Conservation (phyloP, 2,329 filamentous ascomycete species). For the Sclerotinia sclerotiorum region DNA sequence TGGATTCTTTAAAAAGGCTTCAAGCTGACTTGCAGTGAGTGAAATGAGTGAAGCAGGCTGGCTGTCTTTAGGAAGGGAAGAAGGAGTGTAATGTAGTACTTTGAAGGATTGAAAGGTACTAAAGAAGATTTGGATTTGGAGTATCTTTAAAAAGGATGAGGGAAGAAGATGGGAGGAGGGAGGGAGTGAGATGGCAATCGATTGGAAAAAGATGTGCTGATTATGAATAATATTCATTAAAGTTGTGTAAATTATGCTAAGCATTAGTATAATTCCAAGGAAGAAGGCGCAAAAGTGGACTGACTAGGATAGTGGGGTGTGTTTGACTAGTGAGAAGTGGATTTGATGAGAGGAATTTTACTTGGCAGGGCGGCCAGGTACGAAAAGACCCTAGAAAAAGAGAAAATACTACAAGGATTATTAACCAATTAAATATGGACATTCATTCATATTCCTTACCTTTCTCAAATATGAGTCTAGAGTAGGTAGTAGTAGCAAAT, state of each 20-base stretch:
- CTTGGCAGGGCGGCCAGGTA: background rate
- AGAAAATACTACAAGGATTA: background rate
- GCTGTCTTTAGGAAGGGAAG: slow-evolving; percentile 17
- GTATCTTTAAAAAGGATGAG: background rate
- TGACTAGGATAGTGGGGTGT: background rate
- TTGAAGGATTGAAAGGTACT: slow-evolving; percentile 18
- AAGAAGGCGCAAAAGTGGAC: background rate
- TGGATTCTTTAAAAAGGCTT: slow-evolving; percentile 13
- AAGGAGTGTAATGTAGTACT: slow-evolving; percentile 17
- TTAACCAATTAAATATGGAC: background rate
- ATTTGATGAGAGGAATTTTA: background rate
- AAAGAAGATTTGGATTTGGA: background rate
- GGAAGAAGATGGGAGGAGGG: background rate
- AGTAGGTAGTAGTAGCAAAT: background rate
- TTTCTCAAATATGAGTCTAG: background rate
- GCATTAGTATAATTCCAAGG: background rate
- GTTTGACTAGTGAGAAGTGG: background rate
- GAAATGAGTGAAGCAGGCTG: slow-evolving; percentile 14
- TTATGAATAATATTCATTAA: slow-evolving; percentile 10
- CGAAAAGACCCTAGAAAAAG: too few relatives aligned
- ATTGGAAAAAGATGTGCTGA: background rate
- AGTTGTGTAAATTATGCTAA: slow-evolving; percentile 14
- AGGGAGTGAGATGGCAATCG: background rate
- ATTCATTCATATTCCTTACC: background rate
- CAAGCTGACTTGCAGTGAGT: slow-evolving; percentile 17